Evolutionary conservation across 192 early-diverging fungal species (phyloP).

Genomic region (Podila minutissima): DNA sequence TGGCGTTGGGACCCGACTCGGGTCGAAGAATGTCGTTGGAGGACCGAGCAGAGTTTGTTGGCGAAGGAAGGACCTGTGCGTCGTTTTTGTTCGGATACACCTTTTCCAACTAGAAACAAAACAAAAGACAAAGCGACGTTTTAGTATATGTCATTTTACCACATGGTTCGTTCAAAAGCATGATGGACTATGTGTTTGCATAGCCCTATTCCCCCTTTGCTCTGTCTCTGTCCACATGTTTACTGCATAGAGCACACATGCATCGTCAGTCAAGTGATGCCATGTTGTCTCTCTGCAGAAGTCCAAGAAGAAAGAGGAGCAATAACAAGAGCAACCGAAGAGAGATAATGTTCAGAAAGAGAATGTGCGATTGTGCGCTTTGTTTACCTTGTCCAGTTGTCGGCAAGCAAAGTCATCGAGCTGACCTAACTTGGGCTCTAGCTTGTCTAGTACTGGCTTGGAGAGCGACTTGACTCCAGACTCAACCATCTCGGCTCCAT

Average conservation of each 20-base stretch:
- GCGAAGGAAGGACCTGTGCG: slow-evolving; percentile 34
- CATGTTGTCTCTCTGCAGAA: neutral
- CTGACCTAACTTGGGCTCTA: slow-evolving; percentile 44
- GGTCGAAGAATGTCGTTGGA: slow-evolving; percentile 33
- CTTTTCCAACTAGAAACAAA: slow-evolving; percentile 20
- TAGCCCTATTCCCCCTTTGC: neutral
- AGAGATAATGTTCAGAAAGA: neutral
- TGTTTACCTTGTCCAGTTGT: slow-evolving; percentile 6
- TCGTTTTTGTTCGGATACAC: slow-evolving; percentile 43
- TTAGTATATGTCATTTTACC: no score
- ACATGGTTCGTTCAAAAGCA: no score
- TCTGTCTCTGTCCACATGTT: neutral
- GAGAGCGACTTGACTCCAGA: slow-evolving; percentile 76
- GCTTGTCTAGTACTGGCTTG: slow-evolving; percentile 74
- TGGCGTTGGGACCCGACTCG: slow-evolving; percentile 2
- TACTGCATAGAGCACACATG: neutral
- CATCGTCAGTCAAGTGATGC: neutral
- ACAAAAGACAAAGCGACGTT: neutral
- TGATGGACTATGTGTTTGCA: neutral
- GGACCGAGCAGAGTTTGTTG: slow-evolving; percentile 40
- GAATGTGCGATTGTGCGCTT: neutral
- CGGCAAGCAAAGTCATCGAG: slow-evolving; percentile 10
- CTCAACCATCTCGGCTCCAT: slow-evolving; percentile 81
- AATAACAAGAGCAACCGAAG: neutral
- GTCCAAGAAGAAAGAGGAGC: neutral